Base-by-base conservation (phyloP, 2,329 filamentous ascomycete genomes). In the Aspergillus puulaauensis region DNA sequence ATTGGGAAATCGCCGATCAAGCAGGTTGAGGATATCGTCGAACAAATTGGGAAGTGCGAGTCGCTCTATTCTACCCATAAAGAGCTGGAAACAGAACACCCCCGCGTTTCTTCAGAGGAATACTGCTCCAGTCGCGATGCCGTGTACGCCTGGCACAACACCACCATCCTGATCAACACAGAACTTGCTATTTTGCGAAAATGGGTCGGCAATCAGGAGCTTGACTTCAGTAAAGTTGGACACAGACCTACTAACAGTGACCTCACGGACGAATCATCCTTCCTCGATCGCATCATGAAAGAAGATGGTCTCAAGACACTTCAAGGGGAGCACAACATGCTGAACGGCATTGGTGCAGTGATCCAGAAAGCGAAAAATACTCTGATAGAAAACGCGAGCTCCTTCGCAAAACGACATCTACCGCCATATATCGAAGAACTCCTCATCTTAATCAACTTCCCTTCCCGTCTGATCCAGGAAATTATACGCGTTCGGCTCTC, bases 341-440 rank as follows among this genome's bases (percentile, higher is more conserved):
- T 99, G 49, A 82, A 87, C 53, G 88, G 90, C 15, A 89, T 99
- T 62, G 89, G 90, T 35, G 86, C 84, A 63, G 92, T 96, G 57
- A 96, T 99, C 67, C 85, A 87, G 70, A 98, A 99, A 76, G 93
- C 93, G 48, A 99, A 99, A 75, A 86, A 85, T 60, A 96, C 93
- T 0, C 81, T 98, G 47, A 96, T 98, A 47, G 82, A 86, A 64
- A 96, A 96, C 70, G 90, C 91, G 3, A 86, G 87, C 60, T 86
- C 87, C 1, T 99, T 98, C 72, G 86, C 88, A 41, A 90, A 93
- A 68, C 88, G 93, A 4, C 93, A 99, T 76, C 80, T 99, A 15
- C 95, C 95, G 6, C 93, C 93, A 0, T 98, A 97, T 71, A 96
- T 99, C 58, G 95, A 99, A 72, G 95, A 99, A 74, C 83, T 99